A percentile compares a stretch with the other conserved stretches of the same genome.
Conservation (phyloP, 306 rosid species). For the Rosa rugosa region DNA sequence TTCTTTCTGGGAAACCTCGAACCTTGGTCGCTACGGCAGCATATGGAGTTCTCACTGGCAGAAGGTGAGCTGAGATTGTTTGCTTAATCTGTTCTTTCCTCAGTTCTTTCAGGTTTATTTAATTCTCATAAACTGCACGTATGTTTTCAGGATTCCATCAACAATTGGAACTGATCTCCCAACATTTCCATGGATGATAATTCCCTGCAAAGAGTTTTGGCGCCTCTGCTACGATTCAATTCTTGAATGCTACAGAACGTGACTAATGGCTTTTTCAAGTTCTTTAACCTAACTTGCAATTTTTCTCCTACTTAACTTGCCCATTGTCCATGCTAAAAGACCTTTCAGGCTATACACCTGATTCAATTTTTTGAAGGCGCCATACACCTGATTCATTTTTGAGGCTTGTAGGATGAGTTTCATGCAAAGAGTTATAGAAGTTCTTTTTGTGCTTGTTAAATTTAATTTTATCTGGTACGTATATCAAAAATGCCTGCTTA, state of each 20-base stretch:
- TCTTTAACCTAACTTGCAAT: background rate
- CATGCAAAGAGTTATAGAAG: background rate
- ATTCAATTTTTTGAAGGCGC: background rate
- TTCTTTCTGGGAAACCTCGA: slow-evolving; percentile 38
- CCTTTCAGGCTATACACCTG: background rate
- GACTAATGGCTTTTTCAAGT: background rate
- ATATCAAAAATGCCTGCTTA: background rate
- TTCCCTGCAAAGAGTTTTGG: slow-evolving; percentile 81
- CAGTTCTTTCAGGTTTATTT: background rate
- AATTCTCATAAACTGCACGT: background rate
- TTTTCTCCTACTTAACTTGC: background rate
- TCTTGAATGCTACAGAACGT: slow-evolving; percentile 45
- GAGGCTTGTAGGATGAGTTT: background rate
- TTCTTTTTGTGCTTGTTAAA: background rate
- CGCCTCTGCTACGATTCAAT: slow-evolving; percentile 63
- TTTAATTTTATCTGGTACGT: background rate
- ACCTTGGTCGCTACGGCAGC: slow-evolving; percentile 43
- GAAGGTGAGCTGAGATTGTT: slow-evolving; percentile 45
- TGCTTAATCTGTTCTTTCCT: slow-evolving; percentile 6
- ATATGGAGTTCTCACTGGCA: slow-evolving; percentile 72
- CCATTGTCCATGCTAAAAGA: background rate
- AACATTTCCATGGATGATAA: slow-evolving; percentile 75
- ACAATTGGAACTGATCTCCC: slow-evolving; percentile 58
- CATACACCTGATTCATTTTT: background rate
- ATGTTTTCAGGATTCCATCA: slow-evolving; percentile 49